These are phyloP conservation scores for Picocystis sp. DNA, from an alignment of 163 green algal genomes.

Conservation along the genomic window DNA sequence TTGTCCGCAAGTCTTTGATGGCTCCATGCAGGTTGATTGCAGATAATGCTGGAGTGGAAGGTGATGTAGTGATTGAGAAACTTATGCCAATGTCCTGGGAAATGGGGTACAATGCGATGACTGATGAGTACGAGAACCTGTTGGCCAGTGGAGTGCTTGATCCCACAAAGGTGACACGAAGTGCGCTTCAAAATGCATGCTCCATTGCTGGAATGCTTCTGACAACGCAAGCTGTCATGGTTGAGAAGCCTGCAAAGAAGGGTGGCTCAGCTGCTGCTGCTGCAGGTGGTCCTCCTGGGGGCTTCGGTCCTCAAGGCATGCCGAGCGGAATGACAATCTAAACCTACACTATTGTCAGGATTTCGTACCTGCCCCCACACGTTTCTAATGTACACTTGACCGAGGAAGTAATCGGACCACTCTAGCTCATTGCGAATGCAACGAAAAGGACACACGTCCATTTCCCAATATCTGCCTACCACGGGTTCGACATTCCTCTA, in stretches of 20 bases:
- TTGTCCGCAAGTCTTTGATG: constrained; percentile 19
- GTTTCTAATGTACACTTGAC: no score
- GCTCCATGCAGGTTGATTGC: constrained; percentile 67
- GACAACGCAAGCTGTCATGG: constrained; percentile 89
- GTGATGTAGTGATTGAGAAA: constrained; percentile 90
- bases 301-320: no score
- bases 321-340: no score
- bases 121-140: constrained; percentile 62
- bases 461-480: no score
- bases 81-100: constrained; percentile 72
- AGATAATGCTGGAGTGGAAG: constrained; percentile 90
- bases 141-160: constrained; percentile 84
- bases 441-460: no score
- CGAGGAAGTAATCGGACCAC: no score
- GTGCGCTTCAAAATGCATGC: constrained; percentile 71
- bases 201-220: constrained; percentile 98
- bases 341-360: no score
- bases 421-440: no score
- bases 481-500: no score
- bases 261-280: no score
- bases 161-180: constrained; percentile 94
- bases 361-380: no score
- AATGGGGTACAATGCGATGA: constrained; percentile 97
- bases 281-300: no score
- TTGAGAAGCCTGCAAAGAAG: constrained; percentile 38